A percentile compares a stretch with the other conserved stretches of the same genome.
Conservation (phyloP, 2,329 filamentous ascomycete species). For the Colletotrichum sp. region DNA sequence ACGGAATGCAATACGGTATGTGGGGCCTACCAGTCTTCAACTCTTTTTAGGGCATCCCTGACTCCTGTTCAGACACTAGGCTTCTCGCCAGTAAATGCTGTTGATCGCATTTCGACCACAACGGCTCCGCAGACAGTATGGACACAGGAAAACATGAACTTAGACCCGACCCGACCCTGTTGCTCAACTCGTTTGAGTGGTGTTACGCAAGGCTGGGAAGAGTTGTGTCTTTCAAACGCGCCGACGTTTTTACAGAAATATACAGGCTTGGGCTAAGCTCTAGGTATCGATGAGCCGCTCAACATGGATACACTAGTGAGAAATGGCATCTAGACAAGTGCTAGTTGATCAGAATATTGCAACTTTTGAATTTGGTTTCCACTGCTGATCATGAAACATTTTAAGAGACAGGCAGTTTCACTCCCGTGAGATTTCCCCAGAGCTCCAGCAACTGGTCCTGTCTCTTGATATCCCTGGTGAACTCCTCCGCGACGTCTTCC, state of each 20-base stretch:
- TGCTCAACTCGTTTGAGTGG: not conserved
- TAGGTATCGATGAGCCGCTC: not conserved
- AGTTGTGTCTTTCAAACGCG: not conserved
- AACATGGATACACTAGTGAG: not conserved
- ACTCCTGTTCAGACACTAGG: not conserved
- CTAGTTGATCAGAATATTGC: not conserved
- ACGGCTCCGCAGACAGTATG: not conserved
- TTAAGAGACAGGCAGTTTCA: not conserved
- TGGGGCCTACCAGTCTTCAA: not conserved
- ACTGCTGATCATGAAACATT: not conserved
- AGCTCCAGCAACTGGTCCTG: slow-evolving; percentile 49
- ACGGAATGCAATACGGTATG: not conserved
- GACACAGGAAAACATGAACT: not conserved
- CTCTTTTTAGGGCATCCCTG: not conserved
- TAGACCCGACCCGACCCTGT: not conserved
- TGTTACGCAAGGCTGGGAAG: not conserved
- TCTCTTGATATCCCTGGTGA: slow-evolving; percentile 38
- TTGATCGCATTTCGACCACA: not conserved
- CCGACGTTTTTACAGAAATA: not conserved
- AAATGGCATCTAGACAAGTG: not conserved
- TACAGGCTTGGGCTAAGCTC: not conserved
- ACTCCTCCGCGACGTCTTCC: slow-evolving; percentile 29
- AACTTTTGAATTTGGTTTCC: not conserved
- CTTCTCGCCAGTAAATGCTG: not conserved
- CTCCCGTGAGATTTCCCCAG: slow-evolving; percentile 32